Base-by-base conservation (phyloP, 441 rosid species). In the Erodium moschatum region DNA sequence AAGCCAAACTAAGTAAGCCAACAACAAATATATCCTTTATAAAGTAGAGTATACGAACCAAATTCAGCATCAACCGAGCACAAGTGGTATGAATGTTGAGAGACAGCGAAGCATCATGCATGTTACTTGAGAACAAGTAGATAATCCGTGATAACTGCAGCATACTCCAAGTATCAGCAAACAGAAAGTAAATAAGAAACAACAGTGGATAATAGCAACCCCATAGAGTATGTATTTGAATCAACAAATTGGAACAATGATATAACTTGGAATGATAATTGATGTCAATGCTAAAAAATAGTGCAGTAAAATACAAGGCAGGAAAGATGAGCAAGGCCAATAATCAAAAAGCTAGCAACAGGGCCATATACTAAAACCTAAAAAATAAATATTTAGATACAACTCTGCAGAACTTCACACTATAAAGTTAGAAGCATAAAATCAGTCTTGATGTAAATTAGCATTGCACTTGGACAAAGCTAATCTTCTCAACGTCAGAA, bases 41-140 rank as follows among this genome's bases (percentile, higher is more conserved):
- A 16, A 79, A 16, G 46, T 13, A 60, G 73, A 78, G 74, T 12
- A 58, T 58, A 75, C 61, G 76, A 62, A 94, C 99, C 96, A 94
- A 91, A 86, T 94, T 94, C 84, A 91, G 80, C 96, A 94, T 94
- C 84, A 94, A 77, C 66, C 97, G 92, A 56, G 97, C 99, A 77
- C 97, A 88, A 48, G 99, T 94, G 2, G 96, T 91, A 77, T 94
- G 99, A 76, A 94, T 91, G 81, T 90, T 87, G 68, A 89, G 87
- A 52, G 97, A 87, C 77, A 94, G 84, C 18, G 95, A 86, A 64
- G 97, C 94, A 84, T 94, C 99, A 60, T 94, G 99, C 97, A 94
- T 91, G 80, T 91, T 94, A 75, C 91, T 89, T 58, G 97, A 94
- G 82, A 91, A 94, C 76, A 94, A 80, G 84, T 94, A 94, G 72